Evolutionary conservation across 352 stramenopile species (phyloP), one percentile per base, ranked within the genome.

Genomic region (Globisporangium middletonii): DNA sequence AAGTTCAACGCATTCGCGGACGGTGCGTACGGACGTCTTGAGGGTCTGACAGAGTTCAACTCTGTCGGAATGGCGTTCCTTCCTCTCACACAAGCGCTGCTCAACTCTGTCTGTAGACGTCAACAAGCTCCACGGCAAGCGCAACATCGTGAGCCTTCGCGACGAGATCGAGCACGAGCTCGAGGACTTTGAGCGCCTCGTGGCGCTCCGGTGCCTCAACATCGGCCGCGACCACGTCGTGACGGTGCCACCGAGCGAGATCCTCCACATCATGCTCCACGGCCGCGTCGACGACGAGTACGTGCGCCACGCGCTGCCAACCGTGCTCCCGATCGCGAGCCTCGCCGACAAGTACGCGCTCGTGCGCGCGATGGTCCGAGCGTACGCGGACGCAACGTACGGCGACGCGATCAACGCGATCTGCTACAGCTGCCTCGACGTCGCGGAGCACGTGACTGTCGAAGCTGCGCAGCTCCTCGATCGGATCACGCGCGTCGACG

Each of bases 351-450:
- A 92, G 50, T 57, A 72, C 33, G 61, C 72, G 2, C 62, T 92
- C 15, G 72, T 72, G 0, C 57, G 64, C 1, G 84, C 79, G 50
- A 74, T 90, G 60, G 59, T 88, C 0, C 48, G 52, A 3, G 72
- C 67, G 15, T 90, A 84, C 52, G 78, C 77, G 12, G 77, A 84
- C 35, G 52, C 63, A 0, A 55, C 63, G 16, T 86, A 88, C 37
- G 83, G 78, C 1, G 71, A 88, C 15, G 74, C 75, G 3, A 69
- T 86, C 55, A 86, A 79, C 55, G 33, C 64, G n/a, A 79, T 89
- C 37, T 88, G 77, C 67, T 82, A 69, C 74, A 90, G 80, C 47
- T 89, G 78, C 54, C 64, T 90, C 48, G 80, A 92, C 54, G 68
- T 71, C 18, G 65, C 75, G 3, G 83, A 89, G 54, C 79, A 75